Percentiles rank a stretch among this genome's conserved stretches.
Evolutionary conservation across 2,329 filamentous ascomycete species (phyloP).

Genomic region (Microdochium trichocladiopsis): DNA sequence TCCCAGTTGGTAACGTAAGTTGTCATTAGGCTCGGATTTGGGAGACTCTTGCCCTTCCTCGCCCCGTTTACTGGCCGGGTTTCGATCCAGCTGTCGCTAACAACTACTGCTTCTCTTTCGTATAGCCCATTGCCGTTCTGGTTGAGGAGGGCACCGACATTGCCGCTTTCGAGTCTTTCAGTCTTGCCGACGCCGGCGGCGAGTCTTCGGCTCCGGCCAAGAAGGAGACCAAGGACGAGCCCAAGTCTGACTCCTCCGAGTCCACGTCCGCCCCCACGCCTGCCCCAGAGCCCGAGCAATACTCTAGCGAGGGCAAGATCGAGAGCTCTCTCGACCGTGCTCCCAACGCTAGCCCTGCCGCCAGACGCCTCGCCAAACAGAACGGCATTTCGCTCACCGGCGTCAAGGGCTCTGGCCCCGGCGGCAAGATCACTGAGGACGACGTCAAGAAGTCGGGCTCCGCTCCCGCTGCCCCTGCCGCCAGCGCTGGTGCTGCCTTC

Average conservation of each 20-base stretch:
- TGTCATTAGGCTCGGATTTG: neutral
- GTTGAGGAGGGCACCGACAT: conserved; percentile 88
- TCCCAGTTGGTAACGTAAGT: conserved; percentile 89
- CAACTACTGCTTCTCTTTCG: conserved; percentile 4
- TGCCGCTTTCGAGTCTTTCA: conserved; percentile 82
- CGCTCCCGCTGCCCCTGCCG: conserved; percentile 40
- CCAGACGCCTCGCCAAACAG: conserved; percentile 77
- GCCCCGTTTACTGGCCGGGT: conserved; percentile 1
- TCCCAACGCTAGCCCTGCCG: conserved; percentile 64
- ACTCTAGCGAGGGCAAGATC: conserved; percentile 68
- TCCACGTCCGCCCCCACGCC: conserved; percentile 47
- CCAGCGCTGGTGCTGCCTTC: conserved; percentile 57
- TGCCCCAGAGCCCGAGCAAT: conserved; percentile 54
- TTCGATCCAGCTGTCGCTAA: neutral
- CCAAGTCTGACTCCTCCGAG: conserved; percentile 49
- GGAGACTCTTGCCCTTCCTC: conserved; percentile 2
- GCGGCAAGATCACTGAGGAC: conserved; percentile 82
- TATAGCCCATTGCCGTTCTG: conserved; percentile 87
- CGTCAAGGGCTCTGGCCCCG: conserved; percentile 81
- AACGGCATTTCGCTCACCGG: conserved; percentile 69
- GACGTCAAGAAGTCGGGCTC: conserved; percentile 85
- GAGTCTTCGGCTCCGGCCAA: conserved; percentile 60
- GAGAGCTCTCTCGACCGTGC: conserved; percentile 80
- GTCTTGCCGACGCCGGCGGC: conserved; percentile 83
- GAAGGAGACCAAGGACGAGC: conserved; percentile 58